phyloP scores from a whole-genome alignment of 106 monocot species.

The Dioscorea zingiberensis region DNA sequence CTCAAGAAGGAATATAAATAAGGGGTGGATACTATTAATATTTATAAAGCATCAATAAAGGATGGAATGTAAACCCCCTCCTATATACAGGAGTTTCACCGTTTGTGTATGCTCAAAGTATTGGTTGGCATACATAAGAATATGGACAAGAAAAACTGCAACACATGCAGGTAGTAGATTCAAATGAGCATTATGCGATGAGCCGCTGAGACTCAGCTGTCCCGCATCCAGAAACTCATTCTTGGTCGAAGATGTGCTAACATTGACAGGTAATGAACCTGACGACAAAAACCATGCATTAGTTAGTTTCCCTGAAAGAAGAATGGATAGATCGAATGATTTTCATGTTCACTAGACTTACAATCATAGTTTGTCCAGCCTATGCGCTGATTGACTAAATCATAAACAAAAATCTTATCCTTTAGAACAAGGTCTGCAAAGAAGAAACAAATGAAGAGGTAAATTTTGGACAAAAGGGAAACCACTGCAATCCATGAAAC shows the following conservation, averaged over 20 bases:
- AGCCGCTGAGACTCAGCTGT: constrained; percentile 31
- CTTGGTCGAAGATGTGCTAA: constrained; percentile 52
- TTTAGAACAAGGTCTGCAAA: constrained; percentile 87
- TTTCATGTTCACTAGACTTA: constrained; percentile 29
- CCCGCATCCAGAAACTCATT: constrained; percentile 54
- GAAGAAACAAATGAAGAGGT: neutral
- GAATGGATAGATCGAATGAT: no score
- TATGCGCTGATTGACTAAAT: constrained; percentile 68
- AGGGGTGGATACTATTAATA: neutral
- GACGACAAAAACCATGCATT: neutral
- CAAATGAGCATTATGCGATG: constrained; percentile 6
- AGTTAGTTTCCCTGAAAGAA: no score
- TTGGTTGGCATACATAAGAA: constrained; percentile 17
- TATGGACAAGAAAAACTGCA: constrained; percentile 21
- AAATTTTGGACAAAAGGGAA: no score
- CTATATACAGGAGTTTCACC: neutral
- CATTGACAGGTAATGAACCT: constrained; percentile 83
- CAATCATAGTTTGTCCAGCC: constrained; percentile 88
- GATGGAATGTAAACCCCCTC: constrained; percentile 20
- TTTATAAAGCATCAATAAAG: constrained; percentile 21
- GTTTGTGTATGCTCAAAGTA: neutral
- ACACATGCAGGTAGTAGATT: constrained; percentile 3
- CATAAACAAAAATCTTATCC: constrained; percentile 95
- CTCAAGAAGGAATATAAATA: neutral
- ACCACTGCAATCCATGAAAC: no score